Conservation (phyloP, 129 eudicot genomes). For the Escallonia rubra region DNA sequence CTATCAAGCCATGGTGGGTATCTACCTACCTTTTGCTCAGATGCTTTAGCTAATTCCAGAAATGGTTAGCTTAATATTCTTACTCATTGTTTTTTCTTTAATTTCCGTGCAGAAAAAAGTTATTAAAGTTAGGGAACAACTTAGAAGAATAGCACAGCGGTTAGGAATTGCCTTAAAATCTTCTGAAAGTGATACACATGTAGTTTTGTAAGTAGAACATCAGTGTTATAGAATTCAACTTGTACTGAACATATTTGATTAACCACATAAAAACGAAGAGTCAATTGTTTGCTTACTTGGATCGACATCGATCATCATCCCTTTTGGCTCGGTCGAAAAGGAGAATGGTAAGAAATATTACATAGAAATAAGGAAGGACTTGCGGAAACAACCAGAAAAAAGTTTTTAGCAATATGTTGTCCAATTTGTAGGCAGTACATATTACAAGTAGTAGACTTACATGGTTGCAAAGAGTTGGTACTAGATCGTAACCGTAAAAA, state of each 20-base stretch:
- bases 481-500: no score
- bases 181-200: constrained; percentile 81
- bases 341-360: constrained; percentile 77
- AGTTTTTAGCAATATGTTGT: not conserved
- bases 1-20: no score
- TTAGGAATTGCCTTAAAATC: constrained; percentile 78
- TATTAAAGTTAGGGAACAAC: constrained; percentile 69
- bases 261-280: no score
- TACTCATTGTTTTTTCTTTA: not conserved
- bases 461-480: constrained; percentile 85
- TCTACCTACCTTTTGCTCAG: no score
- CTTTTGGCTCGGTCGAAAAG: constrained; percentile 95
- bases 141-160: constrained; percentile 70
- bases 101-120: constrained; percentile 64
- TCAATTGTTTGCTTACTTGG: constrained; percentile 58
- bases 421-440: not conserved
- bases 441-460: constrained; percentile 34
- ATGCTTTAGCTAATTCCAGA: no score
- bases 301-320: constrained; percentile 90
- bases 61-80: no score
- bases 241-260: no score
- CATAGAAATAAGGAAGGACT: constrained; percentile 91
- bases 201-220: constrained; percentile 3
- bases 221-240: no score
- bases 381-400: constrained; percentile 23